Conservation (phyloP, 306 rosid species). For the Cyamopsis tetragonoloba region DNA sequence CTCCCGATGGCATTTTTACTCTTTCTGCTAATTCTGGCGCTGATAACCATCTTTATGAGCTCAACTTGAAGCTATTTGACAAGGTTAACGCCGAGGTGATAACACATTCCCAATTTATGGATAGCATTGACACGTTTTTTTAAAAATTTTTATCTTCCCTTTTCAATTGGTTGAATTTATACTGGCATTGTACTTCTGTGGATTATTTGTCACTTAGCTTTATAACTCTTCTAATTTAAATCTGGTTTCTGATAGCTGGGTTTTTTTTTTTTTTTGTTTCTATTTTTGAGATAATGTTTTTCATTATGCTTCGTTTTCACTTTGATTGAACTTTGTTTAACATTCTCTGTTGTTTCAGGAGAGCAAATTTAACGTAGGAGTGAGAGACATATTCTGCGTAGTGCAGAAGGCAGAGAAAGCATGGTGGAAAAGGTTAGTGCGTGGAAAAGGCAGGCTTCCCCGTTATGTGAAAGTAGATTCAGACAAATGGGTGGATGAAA, state of each 20-base stretch:
- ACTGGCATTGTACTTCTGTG: too few relatives aligned
- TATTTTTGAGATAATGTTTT: neutral
- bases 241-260: too few relatives aligned
- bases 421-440: slow-evolving; percentile 75
- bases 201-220: too few relatives aligned
- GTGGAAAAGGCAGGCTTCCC: slow-evolving; percentile 63
- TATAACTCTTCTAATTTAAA: too few relatives aligned
- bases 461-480: slow-evolving; percentile 73
- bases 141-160: too few relatives aligned
- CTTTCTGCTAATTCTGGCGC: slow-evolving; percentile 76
- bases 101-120: neutral
- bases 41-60: slow-evolving; percentile 58
- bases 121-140: too few relatives aligned
- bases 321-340: neutral
- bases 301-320: neutral
- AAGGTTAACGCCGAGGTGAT: slow-evolving; percentile 88
- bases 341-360: slow-evolving; percentile 34
- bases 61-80: slow-evolving; percentile 80
- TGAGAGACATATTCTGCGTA: slow-evolving; percentile 59
- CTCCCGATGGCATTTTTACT: slow-evolving; percentile 72
- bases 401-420: slow-evolving; percentile 63
- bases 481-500: slow-evolving; percentile 88
- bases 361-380: slow-evolving; percentile 73
- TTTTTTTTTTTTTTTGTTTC: neutral
- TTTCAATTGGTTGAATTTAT: too few relatives aligned